Evolutionary conservation across 1,139 yeast species (phyloP).

Genomic region (Geotrichum europaeum): DNA sequence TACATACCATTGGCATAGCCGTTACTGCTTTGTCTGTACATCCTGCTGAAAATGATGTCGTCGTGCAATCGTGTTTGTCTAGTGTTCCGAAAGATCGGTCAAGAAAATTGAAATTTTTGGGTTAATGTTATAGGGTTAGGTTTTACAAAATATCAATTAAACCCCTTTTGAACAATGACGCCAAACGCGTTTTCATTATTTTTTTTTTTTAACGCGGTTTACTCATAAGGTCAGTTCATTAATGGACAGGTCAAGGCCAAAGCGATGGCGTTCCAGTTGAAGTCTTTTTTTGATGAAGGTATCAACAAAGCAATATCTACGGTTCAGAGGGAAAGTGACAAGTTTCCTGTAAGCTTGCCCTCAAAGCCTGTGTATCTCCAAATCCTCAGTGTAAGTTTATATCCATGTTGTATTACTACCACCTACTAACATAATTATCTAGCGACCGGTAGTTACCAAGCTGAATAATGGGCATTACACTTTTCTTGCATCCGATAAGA

Average conservation of each 20-base stretch:
- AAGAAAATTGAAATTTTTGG: not conserved
- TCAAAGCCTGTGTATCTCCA: conserved; percentile 8
- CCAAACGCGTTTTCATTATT: not conserved
- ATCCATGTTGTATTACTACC: not conserved
- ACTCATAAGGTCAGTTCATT: not conserved
- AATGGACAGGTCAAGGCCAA: not conserved
- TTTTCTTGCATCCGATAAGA: conserved; percentile 10
- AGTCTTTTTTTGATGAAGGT: conserved; percentile 8
- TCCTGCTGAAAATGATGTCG: not conserved
- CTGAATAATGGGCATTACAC: conserved; percentile 5
- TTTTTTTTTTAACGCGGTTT: not conserved
- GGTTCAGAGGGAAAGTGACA: not conserved
- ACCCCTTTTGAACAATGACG: not conserved
- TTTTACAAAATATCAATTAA: not conserved
- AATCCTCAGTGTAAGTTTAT: conserved; percentile 10
- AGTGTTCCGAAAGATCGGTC: not conserved
- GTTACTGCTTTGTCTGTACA: not conserved
- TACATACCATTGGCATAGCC: not conserved
- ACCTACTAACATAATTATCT: not conserved
- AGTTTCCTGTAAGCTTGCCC: conserved; percentile 1
- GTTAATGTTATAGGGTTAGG: not conserved
- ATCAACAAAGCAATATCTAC: not conserved
- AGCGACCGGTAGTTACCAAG: conserved; percentile 7
- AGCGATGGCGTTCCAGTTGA: conserved; percentile 7
- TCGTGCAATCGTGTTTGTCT: not conserved